phyloP scores from a whole-genome alignment of 345 rosid species.

The Anacardium occidentale region DNA sequence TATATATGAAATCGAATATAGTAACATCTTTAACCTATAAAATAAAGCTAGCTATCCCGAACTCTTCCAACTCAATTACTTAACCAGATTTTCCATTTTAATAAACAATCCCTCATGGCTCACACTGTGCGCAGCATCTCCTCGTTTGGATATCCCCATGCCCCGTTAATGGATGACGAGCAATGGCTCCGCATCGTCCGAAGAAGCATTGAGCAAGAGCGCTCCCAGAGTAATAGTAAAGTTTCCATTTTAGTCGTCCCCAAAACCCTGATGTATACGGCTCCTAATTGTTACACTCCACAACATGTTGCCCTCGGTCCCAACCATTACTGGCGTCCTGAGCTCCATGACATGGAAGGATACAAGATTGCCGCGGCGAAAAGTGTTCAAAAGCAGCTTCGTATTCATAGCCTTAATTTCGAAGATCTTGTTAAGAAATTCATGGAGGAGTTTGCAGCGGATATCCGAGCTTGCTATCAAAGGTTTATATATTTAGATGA shows the following conservation, averaged over 20 bases:
- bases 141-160: too few relatives aligned
- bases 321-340: background rate
- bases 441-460: background rate
- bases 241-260: background rate
- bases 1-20: too few relatives aligned
- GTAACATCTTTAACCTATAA: background rate
- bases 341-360: background rate
- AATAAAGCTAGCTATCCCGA: background rate
- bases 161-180: background rate
- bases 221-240: background rate
- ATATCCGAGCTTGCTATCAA: background rate
- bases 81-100: background rate
- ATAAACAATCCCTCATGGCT: background rate
- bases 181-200: background rate
- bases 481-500: background rate
- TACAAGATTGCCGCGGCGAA: background rate
- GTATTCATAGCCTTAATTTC: background rate
- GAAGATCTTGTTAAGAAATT: background rate
- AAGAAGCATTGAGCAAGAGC: background rate
- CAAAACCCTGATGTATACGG: background rate
- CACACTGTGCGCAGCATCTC: background rate
- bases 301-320: background rate
- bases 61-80: background rate
- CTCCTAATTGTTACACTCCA: background rate
- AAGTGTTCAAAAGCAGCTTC: background rate